phyloP scores from a whole-genome alignment of 495 filamentous ascomycete genomes.

The Saxophila tyrrhenica region DNA sequence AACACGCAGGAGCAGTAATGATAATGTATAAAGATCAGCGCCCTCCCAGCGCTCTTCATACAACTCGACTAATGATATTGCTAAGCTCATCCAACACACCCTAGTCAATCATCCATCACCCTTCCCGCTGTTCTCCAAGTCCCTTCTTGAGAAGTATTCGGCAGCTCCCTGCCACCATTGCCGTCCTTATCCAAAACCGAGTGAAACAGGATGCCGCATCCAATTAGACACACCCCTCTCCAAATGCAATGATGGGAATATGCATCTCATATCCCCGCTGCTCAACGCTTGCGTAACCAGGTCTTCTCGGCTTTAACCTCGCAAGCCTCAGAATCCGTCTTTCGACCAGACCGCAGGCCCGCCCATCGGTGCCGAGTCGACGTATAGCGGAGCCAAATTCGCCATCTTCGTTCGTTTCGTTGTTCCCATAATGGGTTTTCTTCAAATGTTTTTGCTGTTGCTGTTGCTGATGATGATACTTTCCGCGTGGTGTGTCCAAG shows the following conservation, averaged over 20 bases:
- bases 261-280: not conserved
- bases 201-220: too few relatives aligned
- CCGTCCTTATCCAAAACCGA: too few relatives aligned
- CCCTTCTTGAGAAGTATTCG: too few relatives aligned
- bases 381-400: conserved; percentile 16
- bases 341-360: not conserved
- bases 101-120: too few relatives aligned
- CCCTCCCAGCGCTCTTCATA: not conserved
- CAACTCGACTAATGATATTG: not conserved
- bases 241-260: not conserved
- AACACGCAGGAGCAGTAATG: not conserved
- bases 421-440: not conserved
- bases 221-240: not conserved
- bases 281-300: conserved; percentile 20
- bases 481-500: not conserved
- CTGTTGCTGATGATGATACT: conserved; percentile 15
- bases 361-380: conserved; percentile 28
- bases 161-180: too few relatives aligned
- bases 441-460: conserved; percentile 14
- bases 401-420: not conserved
- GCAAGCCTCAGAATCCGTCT: conserved; percentile 9
- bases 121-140: too few relatives aligned
- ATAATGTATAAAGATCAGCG: too few relatives aligned
- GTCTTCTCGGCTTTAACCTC: conserved; percentile 27
- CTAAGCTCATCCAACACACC: too few relatives aligned